Base-by-base conservation (phyloP, 2,329 filamentous ascomycete genomes). In the Nemania serpens region DNA sequence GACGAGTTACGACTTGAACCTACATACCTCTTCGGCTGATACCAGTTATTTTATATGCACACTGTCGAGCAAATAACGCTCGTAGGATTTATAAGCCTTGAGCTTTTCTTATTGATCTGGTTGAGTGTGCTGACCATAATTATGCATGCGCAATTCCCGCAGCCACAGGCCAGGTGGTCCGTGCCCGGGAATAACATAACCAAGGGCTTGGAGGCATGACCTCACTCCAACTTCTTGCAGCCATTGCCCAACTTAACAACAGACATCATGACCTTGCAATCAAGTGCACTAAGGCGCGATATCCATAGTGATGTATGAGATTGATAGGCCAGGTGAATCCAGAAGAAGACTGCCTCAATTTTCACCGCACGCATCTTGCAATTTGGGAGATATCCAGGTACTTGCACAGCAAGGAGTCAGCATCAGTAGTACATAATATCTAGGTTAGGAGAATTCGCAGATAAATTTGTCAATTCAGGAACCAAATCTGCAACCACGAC, bases 51-150 rank as follows among this genome's bases (percentile, higher is more conserved):
- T 58, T 42, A 18, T 22, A 42, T 12, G 9, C 7, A 25, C 2
- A 13, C n/a, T n/a, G n/a, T 29, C 29, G 25, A 61, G 12, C 18
- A 29, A 29, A 29, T 41, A 36, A 43, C 13, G 2, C 37, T 53
- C 2, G 13, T 3, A 15, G 18, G 43, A 59, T 62, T 62, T 59
- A 59, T 62, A 62, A 62, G 55, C 60, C 7, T n/a, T 12, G 1
- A 25, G 18, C 3, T 22, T 36, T 25, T 48, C 46, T 59, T 59
- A 59, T 55, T 55, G 22, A 55, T 51, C 46, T 46, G 5, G 29
- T 18, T 36, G 17, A 20, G 41, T n/a, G 37, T 12, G 55, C 51
- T 49, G 52, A 57, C 36, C 43, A 48, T 29, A 29, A 29, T 29
- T 3, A 29, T 29, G 4, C 25, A 29, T 29, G 25, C 3, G 4